A percentile compares a stretch with the other conserved stretches of the same genome.
phyloP scores from a whole-genome alignment of 176 grass and related monocot species.

The Oryza officinalis region DNA sequence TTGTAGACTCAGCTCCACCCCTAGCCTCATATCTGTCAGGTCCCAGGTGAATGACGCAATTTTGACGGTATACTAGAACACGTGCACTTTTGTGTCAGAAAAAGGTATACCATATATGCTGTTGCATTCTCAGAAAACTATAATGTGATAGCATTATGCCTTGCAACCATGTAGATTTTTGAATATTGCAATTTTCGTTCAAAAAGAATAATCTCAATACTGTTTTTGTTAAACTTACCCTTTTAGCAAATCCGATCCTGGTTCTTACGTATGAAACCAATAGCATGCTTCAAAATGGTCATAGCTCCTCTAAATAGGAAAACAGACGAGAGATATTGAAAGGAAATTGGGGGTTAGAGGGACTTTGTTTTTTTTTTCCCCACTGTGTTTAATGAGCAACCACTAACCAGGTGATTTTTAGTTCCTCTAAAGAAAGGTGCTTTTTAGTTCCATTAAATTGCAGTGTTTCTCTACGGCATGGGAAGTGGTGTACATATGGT shows the following conservation, averaged over 20 bases:
- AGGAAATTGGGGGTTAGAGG: no score
- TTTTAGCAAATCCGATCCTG: not conserved
- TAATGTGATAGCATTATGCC: not conserved
- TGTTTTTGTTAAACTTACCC: not conserved
- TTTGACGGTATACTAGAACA: not conserved
- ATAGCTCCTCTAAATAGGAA: no score
- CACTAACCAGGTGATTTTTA: no score
- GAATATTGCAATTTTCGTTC: not conserved
- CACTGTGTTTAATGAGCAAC: no score
- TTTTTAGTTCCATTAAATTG: no score
- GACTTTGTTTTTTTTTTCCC: no score
- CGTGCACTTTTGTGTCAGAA: not conserved
- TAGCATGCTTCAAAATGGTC: no score
- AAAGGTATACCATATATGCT: not conserved
- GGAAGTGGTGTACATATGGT: no score
- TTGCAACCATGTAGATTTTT: not conserved
- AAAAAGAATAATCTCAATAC: not conserved
- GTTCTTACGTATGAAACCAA: not conserved
- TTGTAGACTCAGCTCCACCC: conserved; percentile 13
- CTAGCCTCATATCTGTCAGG: conserved; percentile 36
- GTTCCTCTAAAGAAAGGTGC: no score
- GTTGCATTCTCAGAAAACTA: not conserved
- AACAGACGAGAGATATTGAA: no score
- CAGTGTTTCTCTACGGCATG: no score
- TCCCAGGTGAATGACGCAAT: conserved; percentile 21